Evolutionary conservation across 345 rosid species (phyloP).

Genomic region (Populus deltoides): DNA sequence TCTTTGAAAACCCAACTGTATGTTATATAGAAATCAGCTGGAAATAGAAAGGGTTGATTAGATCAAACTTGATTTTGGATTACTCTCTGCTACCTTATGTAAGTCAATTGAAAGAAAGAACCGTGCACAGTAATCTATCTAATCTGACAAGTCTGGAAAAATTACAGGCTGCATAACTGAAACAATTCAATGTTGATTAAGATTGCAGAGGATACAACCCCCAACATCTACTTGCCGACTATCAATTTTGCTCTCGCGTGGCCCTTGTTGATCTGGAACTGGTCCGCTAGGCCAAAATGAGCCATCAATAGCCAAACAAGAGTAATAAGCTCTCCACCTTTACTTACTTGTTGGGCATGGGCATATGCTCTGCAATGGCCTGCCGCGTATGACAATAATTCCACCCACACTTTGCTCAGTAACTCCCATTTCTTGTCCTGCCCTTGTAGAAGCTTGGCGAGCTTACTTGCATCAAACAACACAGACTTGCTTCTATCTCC

Average conservation of each 20-base stretch:
- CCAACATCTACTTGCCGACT: neutral
- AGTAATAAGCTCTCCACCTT: constrained; percentile 64
- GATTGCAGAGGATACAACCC: neutral
- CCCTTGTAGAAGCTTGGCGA: constrained; percentile 27
- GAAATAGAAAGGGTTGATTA: neutral
- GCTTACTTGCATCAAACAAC: constrained; percentile 59
- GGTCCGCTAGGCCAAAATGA: constrained; percentile 59
- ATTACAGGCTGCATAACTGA: neutral
- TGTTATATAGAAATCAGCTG: neutral
- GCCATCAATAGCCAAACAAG: constrained; percentile 74
- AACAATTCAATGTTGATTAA: neutral
- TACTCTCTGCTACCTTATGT: neutral
- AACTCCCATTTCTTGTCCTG: constrained; percentile 51
- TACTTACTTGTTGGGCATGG: constrained; percentile 58
- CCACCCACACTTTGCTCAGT: constrained; percentile 61
- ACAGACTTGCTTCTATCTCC: constrained; percentile 66
- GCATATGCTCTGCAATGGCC: constrained; percentile 48
- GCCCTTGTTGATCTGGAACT: constrained; percentile 45
- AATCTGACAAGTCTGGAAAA: neutral
- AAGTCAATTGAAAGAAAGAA: neutral
- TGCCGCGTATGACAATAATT: constrained; percentile 53
- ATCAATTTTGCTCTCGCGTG: neutral
- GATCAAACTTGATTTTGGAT: neutral
- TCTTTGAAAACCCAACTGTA: neutral
- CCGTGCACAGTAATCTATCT: neutral